A percentile compares a stretch with the other conserved stretches of the same genome.
Conservation (phyloP, 805 yeast species). For the Kurtzmaniella fragi region DNA sequence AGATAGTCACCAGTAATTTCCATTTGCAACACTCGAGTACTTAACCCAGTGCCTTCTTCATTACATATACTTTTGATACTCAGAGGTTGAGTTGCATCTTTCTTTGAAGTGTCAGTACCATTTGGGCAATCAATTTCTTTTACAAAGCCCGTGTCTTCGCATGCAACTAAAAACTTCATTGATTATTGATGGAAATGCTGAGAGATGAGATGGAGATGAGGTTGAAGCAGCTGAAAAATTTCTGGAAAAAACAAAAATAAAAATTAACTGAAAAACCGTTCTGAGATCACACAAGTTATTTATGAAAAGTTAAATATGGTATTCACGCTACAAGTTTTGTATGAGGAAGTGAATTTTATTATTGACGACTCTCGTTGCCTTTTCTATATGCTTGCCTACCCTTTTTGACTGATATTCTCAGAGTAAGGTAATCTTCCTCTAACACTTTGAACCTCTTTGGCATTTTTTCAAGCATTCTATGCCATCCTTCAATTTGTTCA, state of each 20-base stretch:
- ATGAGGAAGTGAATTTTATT: no score
- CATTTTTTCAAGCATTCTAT: slow-evolving; percentile 61
- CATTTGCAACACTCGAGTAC: slow-evolving; percentile 32
- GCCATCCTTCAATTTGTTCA: slow-evolving; percentile 95
- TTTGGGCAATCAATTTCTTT: slow-evolving; percentile 59
- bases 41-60: slow-evolving; percentile 19
- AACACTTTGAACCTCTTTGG: slow-evolving; percentile 57
- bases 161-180: slow-evolving; percentile 61
- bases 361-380: not conserved
- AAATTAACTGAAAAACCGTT: no score
- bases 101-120: slow-evolving; percentile 78
- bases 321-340: no score
- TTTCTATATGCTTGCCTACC: not conserved
- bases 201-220: not conserved
- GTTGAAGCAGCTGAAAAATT: not conserved
- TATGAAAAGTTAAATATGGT: no score
- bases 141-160: slow-evolving; percentile 63
- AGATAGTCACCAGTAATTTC: slow-evolving; percentile 26
- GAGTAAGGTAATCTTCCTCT: slow-evolving; percentile 55
- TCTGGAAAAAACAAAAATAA: no score
- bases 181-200: not conserved
- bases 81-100: slow-evolving; percentile 61
- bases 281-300: no score
- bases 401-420: slow-evolving; percentile 14
- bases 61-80: slow-evolving; percentile 40